Evolutionary conservation across 495 filamentous ascomycete genomes (phyloP).

Genomic region (Lentithecium fluviatile): DNA sequence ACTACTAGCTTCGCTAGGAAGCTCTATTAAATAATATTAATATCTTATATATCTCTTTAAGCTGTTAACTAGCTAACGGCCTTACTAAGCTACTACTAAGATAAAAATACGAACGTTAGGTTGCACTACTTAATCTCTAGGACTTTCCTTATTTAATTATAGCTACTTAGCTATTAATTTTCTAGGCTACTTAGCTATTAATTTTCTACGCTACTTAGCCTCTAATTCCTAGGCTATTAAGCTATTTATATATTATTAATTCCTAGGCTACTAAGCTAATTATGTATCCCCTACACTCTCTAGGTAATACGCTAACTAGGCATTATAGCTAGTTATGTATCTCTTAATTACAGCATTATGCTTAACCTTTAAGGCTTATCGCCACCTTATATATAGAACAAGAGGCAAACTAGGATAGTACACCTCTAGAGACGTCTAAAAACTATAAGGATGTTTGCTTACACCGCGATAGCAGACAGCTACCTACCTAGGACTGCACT

Average conservation of each 20-base stretch:
- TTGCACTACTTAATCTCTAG: background rate
- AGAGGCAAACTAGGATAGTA: too few relatives aligned
- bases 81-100: background rate
- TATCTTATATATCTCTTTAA: constrained; percentile 3
- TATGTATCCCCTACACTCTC: background rate
- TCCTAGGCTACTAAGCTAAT: background rate
- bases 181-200: background rate
- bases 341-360: too few relatives aligned
- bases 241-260: background rate
- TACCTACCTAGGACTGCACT: too few relatives aligned
- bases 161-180: background rate
- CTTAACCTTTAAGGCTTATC: too few relatives aligned
- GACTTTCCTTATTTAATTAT: background rate
- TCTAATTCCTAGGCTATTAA: background rate
- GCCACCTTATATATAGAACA: too few relatives aligned
- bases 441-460: too few relatives aligned
- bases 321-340: too few relatives aligned
- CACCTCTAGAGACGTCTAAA: too few relatives aligned
- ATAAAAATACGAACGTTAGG: background rate
- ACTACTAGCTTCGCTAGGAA: background rate
- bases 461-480: too few relatives aligned
- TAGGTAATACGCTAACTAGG: background rate
- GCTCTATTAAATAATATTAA: background rate
- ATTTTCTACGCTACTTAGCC: background rate
- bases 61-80: background rate